Base-by-base conservation (phyloP, 2,329 filamentous ascomycete species). In the Aspergillaceae sp. region DNA sequence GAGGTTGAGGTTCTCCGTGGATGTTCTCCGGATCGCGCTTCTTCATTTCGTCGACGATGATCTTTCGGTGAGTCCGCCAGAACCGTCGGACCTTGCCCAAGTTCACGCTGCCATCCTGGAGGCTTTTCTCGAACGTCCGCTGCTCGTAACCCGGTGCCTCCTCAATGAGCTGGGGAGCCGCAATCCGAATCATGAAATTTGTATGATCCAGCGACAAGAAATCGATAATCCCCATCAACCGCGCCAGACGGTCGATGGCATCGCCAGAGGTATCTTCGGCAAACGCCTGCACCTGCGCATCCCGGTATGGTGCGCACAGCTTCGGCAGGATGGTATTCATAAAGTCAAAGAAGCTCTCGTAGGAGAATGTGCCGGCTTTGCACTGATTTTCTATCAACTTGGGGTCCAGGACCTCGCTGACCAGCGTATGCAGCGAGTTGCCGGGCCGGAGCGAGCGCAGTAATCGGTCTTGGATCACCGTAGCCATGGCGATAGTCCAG, bases 401-500 rank as follows among this genome's bases (percentile, higher is more conserved):
- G 3, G 78, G 74, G 51, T 84, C 80, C 27, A 84, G 62, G 1
- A 76, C 75, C 51, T 82, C 79, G 19, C 75, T 77, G 42, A 84
- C 79, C 47, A 81, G 63, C 9, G 73, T 74, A 56, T 83, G 72
- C 60, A 83, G 75, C 4, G 77, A 79, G 58, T 81, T 82, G 4
- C 78, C 78, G 26, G 75, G 73, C 55, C 74, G 78, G 43, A 83
- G 62, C 48, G 82, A 73, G 29, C 76, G 74, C 35, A 83, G 60
- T 27, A 84, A 67, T 54, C 81, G 82, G 43, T 75, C 74, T 41
- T 78, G 74, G 40, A 84, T 77, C 50, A 82, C 79, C 40, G 81
- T 77, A n/a, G 79, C 80, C 71, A 83, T 81, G n/a, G 78, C 77
- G 26, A 79, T 72, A 10, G 78, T 82, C 80, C 80, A 84, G 11